A percentile compares a stretch with the other conserved stretches of the same genome.
These are phyloP conservation scores for Cordyceps farinosa DNA, from an alignment of 2,329 filamentous ascomycete genomes.

Conservation along the genomic window DNA sequence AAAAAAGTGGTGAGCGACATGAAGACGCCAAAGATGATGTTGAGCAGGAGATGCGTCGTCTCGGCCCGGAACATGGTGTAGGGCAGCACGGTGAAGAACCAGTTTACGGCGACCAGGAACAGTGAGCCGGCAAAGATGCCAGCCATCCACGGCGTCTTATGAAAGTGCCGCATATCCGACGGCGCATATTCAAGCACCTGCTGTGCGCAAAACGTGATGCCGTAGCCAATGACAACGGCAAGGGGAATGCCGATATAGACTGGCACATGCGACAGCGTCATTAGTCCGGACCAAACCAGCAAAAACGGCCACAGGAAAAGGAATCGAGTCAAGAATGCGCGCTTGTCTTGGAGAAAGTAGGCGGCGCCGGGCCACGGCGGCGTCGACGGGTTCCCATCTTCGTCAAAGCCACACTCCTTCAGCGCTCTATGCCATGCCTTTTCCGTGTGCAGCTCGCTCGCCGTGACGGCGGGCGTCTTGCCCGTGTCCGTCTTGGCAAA, in stretches of 20 bases:
- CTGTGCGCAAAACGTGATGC: constrained; percentile 72
- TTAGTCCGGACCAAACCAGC: constrained; percentile 67
- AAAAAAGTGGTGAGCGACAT: constrained; percentile 75
- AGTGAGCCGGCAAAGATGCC: constrained; percentile 88
- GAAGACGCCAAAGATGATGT: constrained; percentile 66
- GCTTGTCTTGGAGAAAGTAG: constrained; percentile 71
- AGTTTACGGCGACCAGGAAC: constrained; percentile 75
- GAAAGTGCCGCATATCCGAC: constrained; percentile 81
- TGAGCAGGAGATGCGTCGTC: constrained; percentile 62
- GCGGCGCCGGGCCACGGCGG: constrained; percentile 70
- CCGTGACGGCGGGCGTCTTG: constrained; percentile 84
- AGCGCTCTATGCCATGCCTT: constrained; percentile 80
- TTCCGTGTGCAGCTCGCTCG: constrained; percentile 83
- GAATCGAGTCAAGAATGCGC: constrained; percentile 75
- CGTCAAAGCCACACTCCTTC: constrained; percentile 77
- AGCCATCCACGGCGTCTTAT: constrained; percentile 89
- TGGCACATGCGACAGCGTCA: constrained; percentile 68
- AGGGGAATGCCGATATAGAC: constrained; percentile 74
- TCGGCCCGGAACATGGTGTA: constrained; percentile 30
- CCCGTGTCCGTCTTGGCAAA: constrained; percentile 86
- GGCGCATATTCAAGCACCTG: constrained; percentile 79
- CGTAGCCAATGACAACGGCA: constrained; percentile 61
- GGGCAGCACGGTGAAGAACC: constrained; percentile 68
- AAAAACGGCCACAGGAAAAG: constrained; percentile 87
- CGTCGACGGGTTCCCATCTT: constrained; percentile 67